Percentiles rank a stretch among this genome's conserved stretches.
phyloP scores from a whole-genome alignment of 2,329 filamentous ascomycete genomes.

The Huntiella bhutanensis region DNA sequence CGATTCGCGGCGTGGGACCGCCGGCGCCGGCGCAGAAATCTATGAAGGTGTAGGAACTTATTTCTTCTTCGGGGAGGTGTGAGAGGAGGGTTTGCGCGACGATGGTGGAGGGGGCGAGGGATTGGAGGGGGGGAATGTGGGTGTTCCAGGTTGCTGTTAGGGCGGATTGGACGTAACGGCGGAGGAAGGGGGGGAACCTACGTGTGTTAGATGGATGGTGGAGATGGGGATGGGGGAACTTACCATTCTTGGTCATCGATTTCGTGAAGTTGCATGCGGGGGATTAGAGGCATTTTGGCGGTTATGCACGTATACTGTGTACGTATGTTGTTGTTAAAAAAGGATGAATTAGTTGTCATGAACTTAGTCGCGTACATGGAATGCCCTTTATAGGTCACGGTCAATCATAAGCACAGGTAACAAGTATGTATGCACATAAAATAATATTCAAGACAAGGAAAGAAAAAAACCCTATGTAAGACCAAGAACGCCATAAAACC shows the following conservation, averaged over 20 bases:
- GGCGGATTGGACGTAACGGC: conserved; percentile 43
- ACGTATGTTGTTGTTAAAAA: neutral
- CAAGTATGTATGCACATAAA: neutral
- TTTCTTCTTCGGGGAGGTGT: conserved; percentile 25
- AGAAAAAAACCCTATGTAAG: neutral
- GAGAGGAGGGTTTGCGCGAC: conserved; percentile 37
- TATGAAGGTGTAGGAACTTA: conserved; percentile 41
- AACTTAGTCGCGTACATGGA: neutral
- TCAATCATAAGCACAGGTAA: neutral
- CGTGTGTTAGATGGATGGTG: neutral
- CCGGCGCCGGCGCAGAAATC: conserved; percentile 63
- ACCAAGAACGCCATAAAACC: neutral
- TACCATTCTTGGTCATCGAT: conserved; percentile 50
- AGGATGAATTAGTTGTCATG: neutral
- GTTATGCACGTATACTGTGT: neutral
- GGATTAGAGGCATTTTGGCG: conserved; percentile 30
- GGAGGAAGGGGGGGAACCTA: conserved; percentile 49
- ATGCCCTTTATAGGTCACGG: neutral
- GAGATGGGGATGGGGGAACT: conserved; percentile 10
- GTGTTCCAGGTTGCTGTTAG: conserved; percentile 46
- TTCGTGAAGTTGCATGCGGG: conserved; percentile 46
- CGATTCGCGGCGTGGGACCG: conserved; percentile 48
- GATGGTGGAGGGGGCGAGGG: conserved; percentile 36
- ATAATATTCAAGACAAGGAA: neutral
- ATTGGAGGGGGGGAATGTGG: conserved; percentile 37